These are phyloP conservation scores for Phylloporus scabripes DNA, from an alignment of 768 basidiomycete species.

Conservation along the genomic window DNA sequence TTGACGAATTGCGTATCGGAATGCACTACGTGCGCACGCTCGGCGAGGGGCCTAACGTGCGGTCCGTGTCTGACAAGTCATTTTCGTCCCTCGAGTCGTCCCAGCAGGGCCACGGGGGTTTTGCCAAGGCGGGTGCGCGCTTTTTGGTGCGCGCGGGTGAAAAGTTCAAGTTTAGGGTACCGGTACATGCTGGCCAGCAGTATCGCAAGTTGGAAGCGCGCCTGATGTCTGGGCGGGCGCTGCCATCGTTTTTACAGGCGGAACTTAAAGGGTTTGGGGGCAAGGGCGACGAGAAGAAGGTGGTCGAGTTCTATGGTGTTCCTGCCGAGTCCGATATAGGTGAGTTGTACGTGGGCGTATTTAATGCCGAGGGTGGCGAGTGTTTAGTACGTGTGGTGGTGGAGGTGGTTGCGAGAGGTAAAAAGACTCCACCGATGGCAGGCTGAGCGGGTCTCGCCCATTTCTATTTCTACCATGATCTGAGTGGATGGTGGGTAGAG, in stretches of 20 bases:
- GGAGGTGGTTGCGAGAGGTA: slow-evolving; percentile 45
- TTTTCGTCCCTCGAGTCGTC: slow-evolving; percentile 63
- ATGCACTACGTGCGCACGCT: slow-evolving; percentile 67
- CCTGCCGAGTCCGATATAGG: slow-evolving; percentile 49
- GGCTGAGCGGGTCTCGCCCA: slow-evolving; percentile 25
- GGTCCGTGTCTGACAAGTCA: slow-evolving; percentile 39
- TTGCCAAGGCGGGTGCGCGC: slow-evolving; percentile 26
- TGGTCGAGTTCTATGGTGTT: slow-evolving; percentile 53
- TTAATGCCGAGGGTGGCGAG: slow-evolving; percentile 41
- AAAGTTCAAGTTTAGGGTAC: slow-evolving; percentile 53
- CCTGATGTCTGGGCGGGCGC: slow-evolving; percentile 44
- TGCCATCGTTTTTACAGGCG: slow-evolving; percentile 53
- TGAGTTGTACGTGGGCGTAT: slow-evolving; percentile 51
- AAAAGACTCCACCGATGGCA: slow-evolving; percentile 20
- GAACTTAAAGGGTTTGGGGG: slow-evolving; percentile 37
- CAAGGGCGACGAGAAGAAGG: slow-evolving; percentile 39
- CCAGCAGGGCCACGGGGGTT: slow-evolving; percentile 32
- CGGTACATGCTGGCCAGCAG: slow-evolving; percentile 29
- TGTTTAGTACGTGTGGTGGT: slow-evolving; percentile 52
- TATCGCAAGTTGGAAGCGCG: slow-evolving; percentile 42
- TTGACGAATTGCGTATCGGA: slow-evolving; percentile 64
- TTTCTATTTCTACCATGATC: slow-evolving; percentile 4
- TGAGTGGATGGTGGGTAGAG: slow-evolving; percentile 1
- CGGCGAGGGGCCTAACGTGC: slow-evolving; percentile 44
- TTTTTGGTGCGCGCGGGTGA: slow-evolving; percentile 54